These are phyloP conservation scores for Dendrothele bispora DNA, from an alignment of 768 basidiomycete genomes.

Conservation along the genomic window DNA sequence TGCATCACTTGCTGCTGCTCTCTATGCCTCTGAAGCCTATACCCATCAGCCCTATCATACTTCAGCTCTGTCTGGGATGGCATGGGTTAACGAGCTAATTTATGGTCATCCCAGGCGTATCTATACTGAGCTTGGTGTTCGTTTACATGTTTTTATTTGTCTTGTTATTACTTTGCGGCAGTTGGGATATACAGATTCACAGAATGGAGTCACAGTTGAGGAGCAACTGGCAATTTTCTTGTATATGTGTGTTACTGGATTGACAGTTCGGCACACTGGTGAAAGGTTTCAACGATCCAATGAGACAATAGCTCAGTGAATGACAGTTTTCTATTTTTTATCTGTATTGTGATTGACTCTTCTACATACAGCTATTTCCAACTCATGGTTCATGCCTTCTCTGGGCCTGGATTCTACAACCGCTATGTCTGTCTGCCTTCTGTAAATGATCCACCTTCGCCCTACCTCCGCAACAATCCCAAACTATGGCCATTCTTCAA, in stretches of 20 bases:
- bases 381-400: constrained; percentile 2
- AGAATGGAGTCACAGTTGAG: constrained; percentile 14
- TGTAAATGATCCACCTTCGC: constrained; percentile 7
- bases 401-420: constrained; percentile 11
- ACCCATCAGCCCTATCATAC: no score
- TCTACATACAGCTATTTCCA: constrained; percentile 11
- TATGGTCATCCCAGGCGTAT: no score
- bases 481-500: constrained; percentile 29
- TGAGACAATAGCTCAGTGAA: constrained; percentile 12
- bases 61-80: no score
- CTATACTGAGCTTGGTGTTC: no score
- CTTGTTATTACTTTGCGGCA: no score
- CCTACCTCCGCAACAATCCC: constrained; percentile 21
- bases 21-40: no score
- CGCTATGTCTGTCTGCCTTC: constrained; percentile 13
- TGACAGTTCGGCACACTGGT: not conserved
- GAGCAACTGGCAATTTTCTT: constrained; percentile 20
- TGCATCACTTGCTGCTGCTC: no score
- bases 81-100: no score
- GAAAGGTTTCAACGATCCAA: not conserved
- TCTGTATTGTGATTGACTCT: not conserved
- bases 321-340: not conserved
- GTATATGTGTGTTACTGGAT: constrained; percentile 4
- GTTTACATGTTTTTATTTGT: no score
- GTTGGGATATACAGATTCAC: no score